Base-by-base conservation (phyloP, 2,329 filamentous ascomycete genomes). In the Fusarium armeniacum region DNA sequence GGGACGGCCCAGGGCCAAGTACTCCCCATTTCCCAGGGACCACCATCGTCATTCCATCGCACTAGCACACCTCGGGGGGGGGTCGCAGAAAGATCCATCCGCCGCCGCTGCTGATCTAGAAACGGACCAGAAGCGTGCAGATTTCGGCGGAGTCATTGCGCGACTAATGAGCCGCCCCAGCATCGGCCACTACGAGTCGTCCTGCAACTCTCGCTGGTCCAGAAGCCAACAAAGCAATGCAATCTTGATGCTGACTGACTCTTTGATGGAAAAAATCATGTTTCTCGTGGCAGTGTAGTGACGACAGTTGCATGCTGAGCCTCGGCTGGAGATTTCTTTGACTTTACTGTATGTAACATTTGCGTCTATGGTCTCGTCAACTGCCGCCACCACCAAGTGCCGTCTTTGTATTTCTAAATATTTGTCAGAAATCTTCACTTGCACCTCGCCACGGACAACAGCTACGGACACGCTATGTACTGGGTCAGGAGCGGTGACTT, bases 51-150 rank as follows among this genome's bases (percentile, higher is more conserved):
- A 61, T 59, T 47, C 36, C 54, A 58, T 53, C 44, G 57, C 58
- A 58, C 67, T 69, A 70, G 54, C 51, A 64, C 49, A 41, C 44
- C 58, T 64, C 38, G 43, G 65, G 49, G 41, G 49, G 41, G 69
- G 67, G 28, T 54, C 67, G 58, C 58, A 58, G 46, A 63, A 53
- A 60, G 68, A 67, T 62, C 73, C 72, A 73, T 72, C 67, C 69
- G 65, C 67, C 72, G 69, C 52, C 69, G 67, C 67, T 61, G 72
- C 73, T 74, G 73, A 76, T 76, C 74, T 76, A 75, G 74, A 76
- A 76, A 73, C 73, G 67, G 62, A 58, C 74, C 74, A 76, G 74
- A 76, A 76, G 73, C 64, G 67, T 73, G 70, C 69, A 73, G 72
- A 71, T 65, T 58, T 43, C 43, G 60, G 69, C 67, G 65, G 67